Evolutionary conservation across 257 asterid species (phyloP), one percentile per base, ranked within the genome.

Genomic region (Penstemon davidsonii): DNA sequence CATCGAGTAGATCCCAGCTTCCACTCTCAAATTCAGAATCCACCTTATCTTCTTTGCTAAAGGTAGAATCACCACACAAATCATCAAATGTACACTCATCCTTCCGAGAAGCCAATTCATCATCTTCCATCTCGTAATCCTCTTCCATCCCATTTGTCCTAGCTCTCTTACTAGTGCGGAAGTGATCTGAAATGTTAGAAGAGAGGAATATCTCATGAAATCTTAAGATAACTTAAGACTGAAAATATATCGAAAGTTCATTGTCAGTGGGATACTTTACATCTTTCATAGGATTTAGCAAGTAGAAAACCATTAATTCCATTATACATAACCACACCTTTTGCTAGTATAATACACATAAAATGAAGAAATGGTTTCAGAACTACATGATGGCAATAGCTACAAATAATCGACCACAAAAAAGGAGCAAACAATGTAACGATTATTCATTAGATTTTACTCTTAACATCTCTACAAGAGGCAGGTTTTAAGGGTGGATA

Each of bases 1-100:
- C 91, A 75, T 87, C 86, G 62, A 94, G 89, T 60, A 78, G 80
- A 67, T 71, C 90, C 99, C 99, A 93, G 76, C 78, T 75, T 73
- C 82, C 87, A 53, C 73, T 79, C 79, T 80, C 86, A 68, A 68
- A 47, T 62, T 75, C 83, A 66, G 82, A 60, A 68, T 72, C 76
- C 61, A 78, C 69, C 60, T 70, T 76, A 45, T 55, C 62, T 66
- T 78, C 88, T 73, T 67, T 66, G 39, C 51, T 67, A 62, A 87
- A 88, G 78, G 83, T 74, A 79, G 71, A 71, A 60, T 79, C 85
- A 65, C 82, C 75, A 73, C 86, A 82, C 64, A 94, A 71, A 69
- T 82, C 93, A 73, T 94, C 97, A 75, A 91, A 94, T 52, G 78
- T 76, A 66, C 73, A 82, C 52, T 75, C 88, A 68, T 80, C 84